Percentiles rank a stretch among this genome's conserved stretches.
Evolutionary conservation across 2,329 filamentous ascomycete genomes (phyloP).

Genomic region (Phaeosphaeriaceae sp.): DNA sequence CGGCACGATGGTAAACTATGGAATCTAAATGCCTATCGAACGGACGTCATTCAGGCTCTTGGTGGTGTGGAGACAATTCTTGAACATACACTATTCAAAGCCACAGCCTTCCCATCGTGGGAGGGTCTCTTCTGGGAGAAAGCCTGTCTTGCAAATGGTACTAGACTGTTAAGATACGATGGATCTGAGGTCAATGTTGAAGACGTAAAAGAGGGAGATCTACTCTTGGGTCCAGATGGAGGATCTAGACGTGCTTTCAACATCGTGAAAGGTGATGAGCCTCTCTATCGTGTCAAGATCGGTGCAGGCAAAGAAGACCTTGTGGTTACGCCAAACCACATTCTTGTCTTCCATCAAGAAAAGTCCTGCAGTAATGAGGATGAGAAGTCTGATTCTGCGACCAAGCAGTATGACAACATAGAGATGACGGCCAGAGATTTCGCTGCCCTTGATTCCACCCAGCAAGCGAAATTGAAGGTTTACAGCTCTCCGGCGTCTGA

Average conservation of each 20-base stretch:
- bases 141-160: conserved; percentile 49
- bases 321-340: conserved; percentile 58
- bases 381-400: too few species aligned
- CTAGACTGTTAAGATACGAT: conserved; percentile 1
- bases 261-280: conserved; percentile 50
- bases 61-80: conserved; percentile 98
- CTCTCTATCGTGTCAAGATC: conserved; percentile 58
- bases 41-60: conserved; percentile 94
- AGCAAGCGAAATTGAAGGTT: conserved; percentile 46
- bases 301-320: conserved; percentile 52
- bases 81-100: conserved; percentile 95
- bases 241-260: conserved; percentile 57
- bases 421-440: conserved; percentile 57
- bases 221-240: conserved; percentile 59
- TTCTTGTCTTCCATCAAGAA: conserved; percentile 53
- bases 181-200: conserved; percentile 52
- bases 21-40: conserved; percentile 95
- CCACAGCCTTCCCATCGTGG: conserved; percentile 95
- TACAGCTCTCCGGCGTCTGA: conserved; percentile 5
- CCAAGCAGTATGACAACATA: conserved; percentile 49
- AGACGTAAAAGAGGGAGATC: conserved; percentile 57
- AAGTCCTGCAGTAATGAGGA: too few species aligned
- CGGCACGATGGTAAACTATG: conserved; percentile 96
- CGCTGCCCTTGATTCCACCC: conserved; percentile 47
- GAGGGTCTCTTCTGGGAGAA: conserved; percentile 93